phyloP scores from a whole-genome alignment of 306 rosid genomes.

The Quercus robur region DNA sequence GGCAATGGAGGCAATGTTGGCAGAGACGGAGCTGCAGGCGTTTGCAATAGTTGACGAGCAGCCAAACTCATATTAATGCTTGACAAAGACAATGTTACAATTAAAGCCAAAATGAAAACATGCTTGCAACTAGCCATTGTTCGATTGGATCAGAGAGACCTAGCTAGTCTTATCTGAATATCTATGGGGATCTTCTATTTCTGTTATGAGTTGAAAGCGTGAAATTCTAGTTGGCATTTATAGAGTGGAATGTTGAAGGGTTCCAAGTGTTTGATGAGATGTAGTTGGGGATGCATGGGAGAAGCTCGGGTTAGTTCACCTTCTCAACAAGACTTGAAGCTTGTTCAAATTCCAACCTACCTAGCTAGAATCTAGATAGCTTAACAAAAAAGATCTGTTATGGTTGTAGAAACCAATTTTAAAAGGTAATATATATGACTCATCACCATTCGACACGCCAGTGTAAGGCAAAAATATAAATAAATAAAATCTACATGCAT shows the following conservation, averaged over 20 bases:
- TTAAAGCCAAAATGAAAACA: conserved; percentile 1
- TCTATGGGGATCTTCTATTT: neutral
- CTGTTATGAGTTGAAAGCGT: conserved; percentile 2
- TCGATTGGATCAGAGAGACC: neutral
- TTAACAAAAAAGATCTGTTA: neutral
- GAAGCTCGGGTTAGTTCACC: conserved; percentile 15
- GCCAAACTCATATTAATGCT: conserved; percentile 23
- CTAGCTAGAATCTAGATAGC: neutral
- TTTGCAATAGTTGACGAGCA: conserved; percentile 25
- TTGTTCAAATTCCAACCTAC: neutral
- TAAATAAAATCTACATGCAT: too few species aligned
- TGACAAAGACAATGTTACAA: conserved; percentile 12
- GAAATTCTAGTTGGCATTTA: neutral
- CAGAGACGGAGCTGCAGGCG: conserved; percentile 21
- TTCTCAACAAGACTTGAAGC: conserved; percentile 1
- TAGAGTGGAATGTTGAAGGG: neutral
- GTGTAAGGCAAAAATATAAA: too few species aligned
- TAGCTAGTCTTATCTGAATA: neutral
- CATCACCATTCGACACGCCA: too few species aligned
- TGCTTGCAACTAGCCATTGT: conserved; percentile 7
- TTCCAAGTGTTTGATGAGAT: conserved; percentile 23
- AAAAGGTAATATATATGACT: neutral
- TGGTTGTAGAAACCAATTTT: neutral
- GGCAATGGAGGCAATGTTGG: conserved; percentile 24
- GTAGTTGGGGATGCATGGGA: conserved; percentile 5